These are phyloP conservation scores for Podaxis carcinomalis DNA, from an alignment of 768 basidiomycete genomes.

Conservation along the genomic window DNA sequence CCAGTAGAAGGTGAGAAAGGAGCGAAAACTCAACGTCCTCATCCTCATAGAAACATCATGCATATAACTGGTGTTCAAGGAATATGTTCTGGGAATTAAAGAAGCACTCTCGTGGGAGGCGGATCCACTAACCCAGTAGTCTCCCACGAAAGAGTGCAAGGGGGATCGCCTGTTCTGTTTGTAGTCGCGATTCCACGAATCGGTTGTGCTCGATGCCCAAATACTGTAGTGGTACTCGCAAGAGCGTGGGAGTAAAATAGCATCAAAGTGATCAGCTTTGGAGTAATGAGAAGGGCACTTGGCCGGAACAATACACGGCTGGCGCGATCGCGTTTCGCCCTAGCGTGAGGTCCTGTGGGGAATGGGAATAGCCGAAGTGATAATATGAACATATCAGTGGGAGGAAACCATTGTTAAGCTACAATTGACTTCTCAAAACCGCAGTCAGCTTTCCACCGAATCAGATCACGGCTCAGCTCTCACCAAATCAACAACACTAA, in stretches of 20 bases:
- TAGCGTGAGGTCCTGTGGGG: too few relatives aligned
- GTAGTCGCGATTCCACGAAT: neutral
- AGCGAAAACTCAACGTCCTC: neutral
- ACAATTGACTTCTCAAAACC: neutral
- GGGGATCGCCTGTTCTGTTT: neutral
- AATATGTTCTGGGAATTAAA: neutral
- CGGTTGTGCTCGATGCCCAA: neutral
- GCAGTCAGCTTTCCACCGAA: neutral
- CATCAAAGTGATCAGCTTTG: neutral
- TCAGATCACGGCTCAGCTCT: neutral
- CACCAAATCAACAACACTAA: neutral
- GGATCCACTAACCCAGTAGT: neutral
- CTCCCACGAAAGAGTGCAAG: neutral
- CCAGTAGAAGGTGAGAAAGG: neutral
- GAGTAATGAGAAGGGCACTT: neutral
- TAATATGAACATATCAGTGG: neutral
- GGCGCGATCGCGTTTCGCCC: neutral
- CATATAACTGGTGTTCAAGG: constrained; percentile 1
- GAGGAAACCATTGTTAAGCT: neutral
- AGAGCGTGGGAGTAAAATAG: neutral
- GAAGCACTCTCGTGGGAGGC: neutral
- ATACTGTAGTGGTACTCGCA: constrained; percentile 7
- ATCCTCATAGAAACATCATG: neutral
- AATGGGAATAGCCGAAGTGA: neutral
- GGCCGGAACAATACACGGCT: neutral